Evolutionary conservation across 345 rosid genomes (phyloP), one percentile per base, ranked within the genome.

Genomic region (Nasturtium officinale): DNA sequence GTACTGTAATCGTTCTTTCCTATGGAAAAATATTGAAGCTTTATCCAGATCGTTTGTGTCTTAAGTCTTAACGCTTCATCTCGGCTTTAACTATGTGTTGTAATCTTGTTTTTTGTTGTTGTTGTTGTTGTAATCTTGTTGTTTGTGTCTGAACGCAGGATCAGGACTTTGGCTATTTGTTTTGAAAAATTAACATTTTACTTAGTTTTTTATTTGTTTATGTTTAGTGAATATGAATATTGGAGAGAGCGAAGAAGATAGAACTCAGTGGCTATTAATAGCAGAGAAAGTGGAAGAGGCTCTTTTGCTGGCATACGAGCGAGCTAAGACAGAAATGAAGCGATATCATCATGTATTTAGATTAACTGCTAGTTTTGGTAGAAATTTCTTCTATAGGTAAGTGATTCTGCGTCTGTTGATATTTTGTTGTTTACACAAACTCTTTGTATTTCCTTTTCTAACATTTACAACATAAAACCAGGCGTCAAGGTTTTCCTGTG

Each of bases 361-460:
- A 67, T 40, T 89, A 69, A 82, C 84, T 54, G 95, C 86, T 65
- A 77, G 92, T 74, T 71, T 87, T 78, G 88, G 96, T 30, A 87
- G 80, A 76, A 46, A 77, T 45, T 35, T 72, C 47, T 89, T 89
- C 58, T 69, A 54, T 6, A 54, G 81, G 95, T 85, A 78, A 71
- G 87, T 43, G 15, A 65, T 61, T 32, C 26, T 20, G 43, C 47
- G 65, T 26, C 69, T 76, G 6, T 33, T 15, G 7, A 52, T 56
- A 55, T 62, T 11, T 26, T 78, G 25, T 28, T 72, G 54, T 5
- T 63, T 72, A 29, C 43, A 51, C 20, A 52, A 3, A n/a, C 3
- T 17, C 6, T 17, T 7, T 37, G 11, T 37, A 9, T 21, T 5
- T 9, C 3, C 45, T 53, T 42, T 16, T 21, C 18, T 65, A 59